phyloP scores from a whole-genome alignment of 2,329 filamentous ascomycete species.

The Alternaria sp. region DNA sequence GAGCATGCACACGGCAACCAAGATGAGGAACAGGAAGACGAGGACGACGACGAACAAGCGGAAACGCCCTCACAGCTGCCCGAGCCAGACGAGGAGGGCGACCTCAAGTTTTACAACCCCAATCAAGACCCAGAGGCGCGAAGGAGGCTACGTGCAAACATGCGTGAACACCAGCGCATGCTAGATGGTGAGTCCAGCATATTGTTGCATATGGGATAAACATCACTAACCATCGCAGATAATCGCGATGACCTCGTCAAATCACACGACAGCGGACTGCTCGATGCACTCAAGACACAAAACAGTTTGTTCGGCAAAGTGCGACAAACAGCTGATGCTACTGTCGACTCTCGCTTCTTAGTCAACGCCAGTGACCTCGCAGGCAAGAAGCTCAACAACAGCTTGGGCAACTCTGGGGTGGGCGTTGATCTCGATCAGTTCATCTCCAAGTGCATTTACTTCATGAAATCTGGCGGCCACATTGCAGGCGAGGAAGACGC shows the following conservation, averaged over 20 bases:
- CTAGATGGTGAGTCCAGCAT: constrained; percentile 59
- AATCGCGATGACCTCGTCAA: constrained; percentile 76
- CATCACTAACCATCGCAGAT: constrained; percentile 61
- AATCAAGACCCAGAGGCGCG: constrained; percentile 81
- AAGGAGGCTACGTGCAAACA: constrained; percentile 72
- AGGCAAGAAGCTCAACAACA: constrained; percentile 77
- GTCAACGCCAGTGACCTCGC: constrained; percentile 82
- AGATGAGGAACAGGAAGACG: constrained; percentile 35
- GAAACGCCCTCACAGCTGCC: constrained; percentile 16
- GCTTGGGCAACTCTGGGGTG: constrained; percentile 76
- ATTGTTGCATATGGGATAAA: not conserved
- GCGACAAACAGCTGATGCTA: constrained; percentile 89
- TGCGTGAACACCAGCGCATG: constrained; percentile 72
- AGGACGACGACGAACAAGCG: constrained; percentile 12
- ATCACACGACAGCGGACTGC: constrained; percentile 66
- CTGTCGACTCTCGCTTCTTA: constrained; percentile 86
- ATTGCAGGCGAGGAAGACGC: constrained; percentile 59
- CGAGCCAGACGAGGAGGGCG: constrained; percentile 21
- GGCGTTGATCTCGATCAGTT: constrained; percentile 92
- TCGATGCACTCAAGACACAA: constrained; percentile 73
- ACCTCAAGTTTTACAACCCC: constrained; percentile 72
- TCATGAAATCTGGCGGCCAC: constrained; percentile 75
- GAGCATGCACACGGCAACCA: constrained; percentile 21
- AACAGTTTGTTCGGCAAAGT: constrained; percentile 73
- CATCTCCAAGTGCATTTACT: constrained; percentile 86